Evolutionary conservation across 306 rosid genomes (phyloP).

Genomic region (Phaseolus lunatus): DNA sequence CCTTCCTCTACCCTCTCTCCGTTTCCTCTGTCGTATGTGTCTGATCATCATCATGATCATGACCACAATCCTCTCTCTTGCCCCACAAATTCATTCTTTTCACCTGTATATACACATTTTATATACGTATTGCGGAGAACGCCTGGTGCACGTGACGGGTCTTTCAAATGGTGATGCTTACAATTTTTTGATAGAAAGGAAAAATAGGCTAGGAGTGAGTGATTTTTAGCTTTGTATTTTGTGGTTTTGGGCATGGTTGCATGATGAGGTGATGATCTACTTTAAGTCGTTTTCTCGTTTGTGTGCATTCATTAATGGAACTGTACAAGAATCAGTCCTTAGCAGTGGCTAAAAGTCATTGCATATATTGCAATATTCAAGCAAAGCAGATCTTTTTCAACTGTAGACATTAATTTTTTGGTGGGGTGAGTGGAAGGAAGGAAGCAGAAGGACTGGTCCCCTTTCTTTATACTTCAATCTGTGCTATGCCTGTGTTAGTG

Average conservation of each 20-base stretch:
- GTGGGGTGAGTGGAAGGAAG: background rate
- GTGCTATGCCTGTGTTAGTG: background rate
- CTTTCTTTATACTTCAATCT: slow-evolving; percentile 3
- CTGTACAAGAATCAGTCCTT: slow-evolving; percentile 36
- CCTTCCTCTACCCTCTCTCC: slow-evolving; percentile 69
- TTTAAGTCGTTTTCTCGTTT: slow-evolving; percentile 25
- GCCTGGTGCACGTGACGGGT: slow-evolving; percentile 37
- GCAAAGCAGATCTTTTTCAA: background rate
- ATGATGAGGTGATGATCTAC: slow-evolving; percentile 29
- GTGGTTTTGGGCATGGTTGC: background rate
- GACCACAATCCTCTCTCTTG: background rate
- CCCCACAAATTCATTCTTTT: slow-evolving; percentile 23
- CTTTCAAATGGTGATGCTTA: slow-evolving; percentile 40
- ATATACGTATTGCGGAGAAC: slow-evolving; percentile 34
- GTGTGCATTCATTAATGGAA: slow-evolving; percentile 38
- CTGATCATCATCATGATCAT: slow-evolving; percentile 9
- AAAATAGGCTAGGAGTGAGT: slow-evolving; percentile 33
- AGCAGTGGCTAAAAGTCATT: slow-evolving; percentile 19
- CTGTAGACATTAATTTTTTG: background rate
- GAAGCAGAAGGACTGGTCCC: slow-evolving; percentile 2
- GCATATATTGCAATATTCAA: slow-evolving; percentile 3
- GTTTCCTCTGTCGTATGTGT: slow-evolving; percentile 67
- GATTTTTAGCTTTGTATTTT: background rate
- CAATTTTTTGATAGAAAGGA: slow-evolving; percentile 30
- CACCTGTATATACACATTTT: slow-evolving; percentile 51